Evolutionary conservation across 768 basidiomycete genomes (phyloP).

Genomic region (Agaricus subrufescens): DNA sequence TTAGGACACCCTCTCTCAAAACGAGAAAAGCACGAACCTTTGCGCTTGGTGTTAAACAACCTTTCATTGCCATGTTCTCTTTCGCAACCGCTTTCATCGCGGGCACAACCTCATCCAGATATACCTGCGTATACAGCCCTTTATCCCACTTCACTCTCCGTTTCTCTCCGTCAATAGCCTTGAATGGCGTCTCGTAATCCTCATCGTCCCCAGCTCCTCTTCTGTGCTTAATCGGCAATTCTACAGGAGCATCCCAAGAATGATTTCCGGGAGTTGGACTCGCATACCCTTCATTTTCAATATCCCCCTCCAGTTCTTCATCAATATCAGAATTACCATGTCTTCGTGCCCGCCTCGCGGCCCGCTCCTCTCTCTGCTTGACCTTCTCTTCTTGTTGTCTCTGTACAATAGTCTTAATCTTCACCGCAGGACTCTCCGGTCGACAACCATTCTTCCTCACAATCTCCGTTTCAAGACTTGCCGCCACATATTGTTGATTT

Average conservation of each 20-base stretch:
- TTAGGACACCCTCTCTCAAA: too few species aligned
- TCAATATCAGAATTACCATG: conserved; percentile 27
- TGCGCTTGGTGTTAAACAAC: conserved; percentile 63
- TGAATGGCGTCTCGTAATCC: conserved; percentile 67
- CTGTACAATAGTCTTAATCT: conserved; percentile 63
- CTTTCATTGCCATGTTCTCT: conserved; percentile 38
- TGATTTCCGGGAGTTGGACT: conserved; percentile 2
- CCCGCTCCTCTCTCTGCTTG: conserved; percentile 50
- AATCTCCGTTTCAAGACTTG: conserved; percentile 64
- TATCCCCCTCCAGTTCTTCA: conserved; percentile 20
- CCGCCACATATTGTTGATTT: conserved; percentile 64
- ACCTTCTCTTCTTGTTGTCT: conserved; percentile 62
- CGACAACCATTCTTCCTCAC: conserved; percentile 63
- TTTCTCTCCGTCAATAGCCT: conserved; percentile 34
- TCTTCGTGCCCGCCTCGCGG: conserved; percentile 52
- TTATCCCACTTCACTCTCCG: conserved; percentile 78
- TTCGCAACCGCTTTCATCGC: conserved; percentile 39
- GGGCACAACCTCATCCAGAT: conserved; percentile 59
- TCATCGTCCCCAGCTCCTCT: conserved; percentile 79
- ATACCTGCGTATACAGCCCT: conserved; percentile 57
- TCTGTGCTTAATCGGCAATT: conserved; percentile 31
- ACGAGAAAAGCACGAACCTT: conserved; percentile 43
- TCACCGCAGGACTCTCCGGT: conserved; percentile 77
- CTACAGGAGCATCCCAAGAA: background rate
- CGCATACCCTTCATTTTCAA: conserved; percentile 19